Evolutionary conservation across 2,329 filamentous ascomycete species (phyloP), one percentile per base, ranked within the genome.

Genomic region (Dendrostoma leiphaemia): DNA sequence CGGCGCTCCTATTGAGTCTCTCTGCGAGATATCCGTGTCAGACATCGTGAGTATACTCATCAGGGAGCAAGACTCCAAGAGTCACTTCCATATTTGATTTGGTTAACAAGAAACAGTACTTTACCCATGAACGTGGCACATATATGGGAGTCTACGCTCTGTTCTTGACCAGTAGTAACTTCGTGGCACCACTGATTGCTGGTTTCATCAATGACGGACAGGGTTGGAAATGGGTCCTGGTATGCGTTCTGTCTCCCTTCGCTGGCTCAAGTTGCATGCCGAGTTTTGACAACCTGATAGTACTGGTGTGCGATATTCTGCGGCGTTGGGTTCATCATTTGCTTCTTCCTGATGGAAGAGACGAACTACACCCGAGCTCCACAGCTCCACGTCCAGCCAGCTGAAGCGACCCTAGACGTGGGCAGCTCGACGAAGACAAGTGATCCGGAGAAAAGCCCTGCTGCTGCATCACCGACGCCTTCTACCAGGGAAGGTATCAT

Each of bases 301-400:
- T 61, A 55, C 49, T 64, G 61, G 60, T 62, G 58, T n/a, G 63
- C 64, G 15, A 70, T 71, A 9, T 67, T 62, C 23, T 61, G 61
- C 34, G 66, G 53, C 2, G 54, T 66, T 7, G 63, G 59, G 4
- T 62, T 69, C n/a, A 47, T 71, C 2, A 63, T 62, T 45, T 64
- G 64, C 17, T 81, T 82, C 65, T 69, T 83, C 46, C 71, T 82
- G 49, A 78, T 81, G 48, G 79, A 82, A 60, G 80, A 83, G 63
- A 79, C 78, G 3, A 71, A 72, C 26, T 82, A 81, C 58, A 64
- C 73, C 35, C 59, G 57, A 6, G 5, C 13, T 13, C 8, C 40
- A 15, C n/a, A 50, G 32, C 6, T 26, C 26, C 40, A 50, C 17
- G 21, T 2, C 13, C 40, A 54, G 12, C 4, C 19, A 8, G 1